Evolutionary conservation across 805 yeast genomes (phyloP).

Genomic region (Candida pseudofarinosa): DNA sequence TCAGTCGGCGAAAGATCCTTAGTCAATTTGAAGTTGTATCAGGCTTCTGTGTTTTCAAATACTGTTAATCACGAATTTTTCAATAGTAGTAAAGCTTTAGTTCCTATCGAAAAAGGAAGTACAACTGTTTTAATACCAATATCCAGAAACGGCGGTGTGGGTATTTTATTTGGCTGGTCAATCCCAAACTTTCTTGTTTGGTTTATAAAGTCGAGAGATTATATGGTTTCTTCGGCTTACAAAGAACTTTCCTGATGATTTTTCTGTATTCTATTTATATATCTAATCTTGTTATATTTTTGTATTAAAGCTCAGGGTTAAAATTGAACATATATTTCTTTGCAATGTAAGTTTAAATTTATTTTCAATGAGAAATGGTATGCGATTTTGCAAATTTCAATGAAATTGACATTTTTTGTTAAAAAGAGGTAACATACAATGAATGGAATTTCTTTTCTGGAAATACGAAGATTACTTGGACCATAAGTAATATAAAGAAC

Average conservation of each 20-base stretch:
- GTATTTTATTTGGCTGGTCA: conserved; percentile 22
- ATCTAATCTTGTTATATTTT: too few species aligned
- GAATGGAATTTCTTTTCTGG: too few species aligned
- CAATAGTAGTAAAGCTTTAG: conserved; percentile 6
- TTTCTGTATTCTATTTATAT: too few species aligned
- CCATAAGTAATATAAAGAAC: too few species aligned
- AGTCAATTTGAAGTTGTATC: conserved; percentile 23
- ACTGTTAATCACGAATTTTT: conserved; percentile 14
- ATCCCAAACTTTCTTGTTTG: conserved; percentile 27
- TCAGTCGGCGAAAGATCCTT: conserved; percentile 18
- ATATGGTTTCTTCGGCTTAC: conserved; percentile 20
- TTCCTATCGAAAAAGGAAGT: conserved; percentile 8
- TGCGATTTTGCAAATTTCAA: too few species aligned
- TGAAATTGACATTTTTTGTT: too few species aligned
- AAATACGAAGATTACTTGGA: too few species aligned
- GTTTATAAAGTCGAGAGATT: conserved; percentile 24
- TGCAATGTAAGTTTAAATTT: too few species aligned
- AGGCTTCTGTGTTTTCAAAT: conserved; percentile 12
- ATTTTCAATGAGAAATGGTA: too few species aligned
- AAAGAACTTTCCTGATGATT: conserved; percentile 8
- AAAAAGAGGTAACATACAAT: too few species aligned
- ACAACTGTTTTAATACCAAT: conserved; percentile 26
- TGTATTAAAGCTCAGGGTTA: too few species aligned
- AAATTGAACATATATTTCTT: too few species aligned
- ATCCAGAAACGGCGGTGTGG: conserved; percentile 34